Conservation (phyloP, 2,329 filamentous ascomycete species). For the Claviceps lovelessii region DNA sequence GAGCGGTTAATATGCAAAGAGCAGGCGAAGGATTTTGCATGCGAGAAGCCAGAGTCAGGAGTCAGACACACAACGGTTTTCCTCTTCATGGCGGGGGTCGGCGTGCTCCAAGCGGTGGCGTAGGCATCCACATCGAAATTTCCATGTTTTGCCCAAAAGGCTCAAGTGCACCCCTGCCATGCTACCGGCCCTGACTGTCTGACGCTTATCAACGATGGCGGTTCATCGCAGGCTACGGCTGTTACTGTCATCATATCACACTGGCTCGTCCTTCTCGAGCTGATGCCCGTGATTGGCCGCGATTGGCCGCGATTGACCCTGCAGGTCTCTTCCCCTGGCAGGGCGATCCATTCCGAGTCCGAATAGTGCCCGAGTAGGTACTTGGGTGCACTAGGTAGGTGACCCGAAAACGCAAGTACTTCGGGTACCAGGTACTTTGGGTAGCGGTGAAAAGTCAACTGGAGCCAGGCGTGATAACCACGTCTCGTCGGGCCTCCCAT, state of each 20-base stretch:
- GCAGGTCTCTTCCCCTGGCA: background rate
- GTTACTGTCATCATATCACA: background rate
- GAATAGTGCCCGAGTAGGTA: background rate
- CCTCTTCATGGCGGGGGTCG: no score
- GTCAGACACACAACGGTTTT: no score
- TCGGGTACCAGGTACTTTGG: background rate
- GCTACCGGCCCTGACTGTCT: no score
- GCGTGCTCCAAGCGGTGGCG: no score
- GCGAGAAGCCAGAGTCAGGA: no score
- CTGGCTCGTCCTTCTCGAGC: background rate
- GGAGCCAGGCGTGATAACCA: background rate
- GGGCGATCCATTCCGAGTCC: background rate
- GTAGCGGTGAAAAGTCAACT: constrained; percentile 8
- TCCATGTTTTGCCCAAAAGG: background rate
- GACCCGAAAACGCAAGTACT: background rate
- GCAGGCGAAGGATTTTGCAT: no score
- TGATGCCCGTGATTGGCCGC: background rate
- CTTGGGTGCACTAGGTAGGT: background rate
- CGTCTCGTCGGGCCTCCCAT: background rate
- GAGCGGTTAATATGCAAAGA: no score
- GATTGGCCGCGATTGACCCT: no score
- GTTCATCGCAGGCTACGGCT: background rate
- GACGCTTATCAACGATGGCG: background rate
- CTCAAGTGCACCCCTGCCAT: background rate
- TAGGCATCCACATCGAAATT: background rate